Evolutionary conservation across 148 eudicot species (phyloP), one percentile per base, ranked within the genome.

Genomic region (Diospyros lotus): DNA sequence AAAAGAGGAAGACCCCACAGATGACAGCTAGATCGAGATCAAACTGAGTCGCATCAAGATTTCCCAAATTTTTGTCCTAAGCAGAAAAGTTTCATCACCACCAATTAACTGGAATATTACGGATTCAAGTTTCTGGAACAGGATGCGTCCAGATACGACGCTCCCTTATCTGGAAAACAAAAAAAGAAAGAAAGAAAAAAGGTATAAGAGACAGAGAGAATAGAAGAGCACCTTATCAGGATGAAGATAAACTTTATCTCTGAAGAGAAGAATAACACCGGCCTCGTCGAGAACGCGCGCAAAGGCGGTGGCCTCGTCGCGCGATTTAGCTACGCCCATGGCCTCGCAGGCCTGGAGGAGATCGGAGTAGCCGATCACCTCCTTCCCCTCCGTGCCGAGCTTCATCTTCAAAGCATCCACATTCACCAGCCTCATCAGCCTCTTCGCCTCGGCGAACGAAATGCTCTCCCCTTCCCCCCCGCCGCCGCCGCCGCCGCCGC

Each of bases 181-280:
- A 28, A 28, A 28, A 28, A 28, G 0, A 28, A 28, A 28, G 28
- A 28, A 28, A 28, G 28, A 28, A 28, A 28, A 28, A 28, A 28
- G 0, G 28, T 28, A 28, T 0, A 28, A 28, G 28, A 28, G 13
- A 17, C n/a, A 8, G 5, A 51, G 14, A 41, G 6, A 38, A 2
- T 18, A n/a, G 39, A 5, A 5, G 1, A 55, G 4, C 67, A 94
- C 97, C 97, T 91, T 91, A 73, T 92, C 92, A 11, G 97, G 97
- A 77, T 94, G 98, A 41, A 94, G 90, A 60, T 94, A 90, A 48
- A 91, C 92, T 76, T 89, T 88, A 78, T 94, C 97, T 65, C 97
- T 77, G 44, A 90, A 90, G 55, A 94, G 84, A 64, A 94, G 80
- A 58, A 94, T 86, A 46, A 94, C 97, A 9, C 97, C 98, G 58